These are phyloP conservation scores for Rhynchospora breviuscula DNA, from an alignment of 176 grass and related monocot genomes.

Conservation along the genomic window DNA sequence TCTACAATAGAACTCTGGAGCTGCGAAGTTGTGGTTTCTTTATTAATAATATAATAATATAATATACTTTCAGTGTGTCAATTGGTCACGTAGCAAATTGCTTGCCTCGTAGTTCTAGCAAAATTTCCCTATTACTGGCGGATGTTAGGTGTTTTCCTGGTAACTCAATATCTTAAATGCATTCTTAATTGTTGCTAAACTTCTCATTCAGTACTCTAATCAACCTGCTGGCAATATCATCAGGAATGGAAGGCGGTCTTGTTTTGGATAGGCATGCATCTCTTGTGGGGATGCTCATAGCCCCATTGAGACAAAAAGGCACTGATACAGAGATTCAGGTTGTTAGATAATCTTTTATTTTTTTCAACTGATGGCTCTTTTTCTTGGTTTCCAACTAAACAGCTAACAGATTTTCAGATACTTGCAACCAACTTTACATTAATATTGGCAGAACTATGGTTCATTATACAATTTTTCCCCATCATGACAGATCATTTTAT, in stretches of 20 bases:
- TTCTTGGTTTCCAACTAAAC: neutral
- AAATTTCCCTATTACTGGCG: slow-evolving; percentile 60
- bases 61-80: slow-evolving; percentile 44
- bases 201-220: slow-evolving; percentile 31
- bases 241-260: slow-evolving; percentile 94
- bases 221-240: slow-evolving; percentile 19
- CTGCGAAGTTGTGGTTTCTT: neutral
- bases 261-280: slow-evolving; percentile 64
- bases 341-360: slow-evolving; percentile 22
- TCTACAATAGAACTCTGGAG: neutral
- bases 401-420: neutral
- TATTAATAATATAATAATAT: slow-evolving; percentile 2
- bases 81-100: slow-evolving; percentile 77
- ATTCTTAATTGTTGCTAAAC: slow-evolving; percentile 5
- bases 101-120: slow-evolving; percentile 46
- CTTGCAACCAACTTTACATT: neutral
- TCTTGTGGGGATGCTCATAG: slow-evolving; percentile 70
- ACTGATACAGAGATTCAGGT: slow-evolving; percentile 83
- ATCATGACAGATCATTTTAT: neutral
- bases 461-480: neutral
- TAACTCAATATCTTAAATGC: slow-evolving; percentile 28
- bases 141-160: slow-evolving; percentile 81
- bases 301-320: slow-evolving; percentile 68
- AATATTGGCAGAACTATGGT: neutral
- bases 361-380: neutral